phyloP scores from a whole-genome alignment of 345 rosid genomes.

The Theobroma cacao region DNA sequence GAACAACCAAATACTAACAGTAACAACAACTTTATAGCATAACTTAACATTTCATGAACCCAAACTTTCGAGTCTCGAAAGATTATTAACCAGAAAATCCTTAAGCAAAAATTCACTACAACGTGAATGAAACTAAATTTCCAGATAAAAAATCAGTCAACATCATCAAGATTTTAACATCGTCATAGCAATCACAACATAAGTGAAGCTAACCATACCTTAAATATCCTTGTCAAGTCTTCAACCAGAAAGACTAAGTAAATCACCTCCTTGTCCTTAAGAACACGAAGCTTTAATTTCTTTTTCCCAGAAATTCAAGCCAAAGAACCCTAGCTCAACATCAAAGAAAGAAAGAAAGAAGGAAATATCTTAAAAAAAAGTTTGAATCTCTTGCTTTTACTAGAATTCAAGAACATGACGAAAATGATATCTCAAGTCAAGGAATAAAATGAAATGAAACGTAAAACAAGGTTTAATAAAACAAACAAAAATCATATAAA shows the following conservation, averaged over 20 bases:
- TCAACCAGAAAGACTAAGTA: conserved; percentile 2
- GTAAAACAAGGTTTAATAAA: background rate
- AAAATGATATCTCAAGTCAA: conserved; percentile 2
- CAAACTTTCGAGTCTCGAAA: background rate
- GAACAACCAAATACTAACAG: background rate
- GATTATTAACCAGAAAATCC: background rate
- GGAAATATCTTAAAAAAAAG: background rate
- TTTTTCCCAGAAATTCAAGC: background rate
- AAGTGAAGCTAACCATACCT: conserved; percentile 1
- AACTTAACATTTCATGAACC: background rate
- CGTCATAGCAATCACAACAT: background rate
- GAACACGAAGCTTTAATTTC: background rate
- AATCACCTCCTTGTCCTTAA: conserved; percentile 1
- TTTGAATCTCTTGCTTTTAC: background rate
- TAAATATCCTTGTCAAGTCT: conserved; percentile 6
- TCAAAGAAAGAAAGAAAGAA: conserved; percentile 11
- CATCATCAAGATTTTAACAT: background rate
- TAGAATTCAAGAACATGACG: conserved; percentile 10
- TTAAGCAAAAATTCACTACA: background rate
- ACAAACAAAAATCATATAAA: background rate
- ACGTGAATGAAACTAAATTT: background rate
- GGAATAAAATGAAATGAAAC: conserved; percentile 3
- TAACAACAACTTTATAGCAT: background rate
- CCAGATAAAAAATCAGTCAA: background rate
- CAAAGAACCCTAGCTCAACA: conserved; percentile 10